phyloP scores from a whole-genome alignment of 2,329 filamentous ascomycete species.

The Cytospora piceicola region DNA sequence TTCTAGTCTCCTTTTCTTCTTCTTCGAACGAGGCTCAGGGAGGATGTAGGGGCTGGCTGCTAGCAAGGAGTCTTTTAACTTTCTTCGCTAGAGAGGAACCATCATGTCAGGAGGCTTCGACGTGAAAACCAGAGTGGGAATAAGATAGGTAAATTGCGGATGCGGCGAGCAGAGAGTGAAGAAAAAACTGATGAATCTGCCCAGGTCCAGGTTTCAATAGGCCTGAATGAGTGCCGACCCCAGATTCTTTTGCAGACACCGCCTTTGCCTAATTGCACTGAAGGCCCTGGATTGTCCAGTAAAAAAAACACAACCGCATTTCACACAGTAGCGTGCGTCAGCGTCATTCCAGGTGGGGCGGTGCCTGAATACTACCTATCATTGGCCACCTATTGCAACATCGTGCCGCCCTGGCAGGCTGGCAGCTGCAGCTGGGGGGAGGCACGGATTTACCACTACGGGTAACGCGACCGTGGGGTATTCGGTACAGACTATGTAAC shows the following conservation, averaged over 20 bases:
- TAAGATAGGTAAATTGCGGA: slow-evolving; percentile 11
- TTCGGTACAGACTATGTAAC: background rate
- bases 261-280: background rate
- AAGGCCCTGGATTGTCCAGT: background rate
- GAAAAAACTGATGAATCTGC: slow-evolving; percentile 1
- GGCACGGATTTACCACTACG: background rate
- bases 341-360: slow-evolving; percentile 16
- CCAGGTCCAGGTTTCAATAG: background rate
- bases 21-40: slow-evolving; percentile 6
- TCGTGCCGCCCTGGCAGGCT: background rate
- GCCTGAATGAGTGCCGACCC: background rate
- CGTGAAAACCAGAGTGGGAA: slow-evolving; percentile 3
- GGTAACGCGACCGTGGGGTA: background rate
- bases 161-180: background rate
- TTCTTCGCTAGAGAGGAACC: slow-evolving; percentile 22
- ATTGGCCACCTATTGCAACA: slow-evolving; percentile 22
- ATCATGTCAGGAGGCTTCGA: slow-evolving; percentile 23
- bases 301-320: background rate
- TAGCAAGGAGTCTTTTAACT: slow-evolving; percentile 15
- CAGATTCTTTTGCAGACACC: background rate
- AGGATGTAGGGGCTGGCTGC: background rate
- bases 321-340: slow-evolving; percentile 14
- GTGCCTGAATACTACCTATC: slow-evolving; percentile 4
- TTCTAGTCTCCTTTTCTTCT: too few relatives aligned
- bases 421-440: background rate